Conservation (phyloP, 257 asterid species). For the Penstemon davidsonii region DNA sequence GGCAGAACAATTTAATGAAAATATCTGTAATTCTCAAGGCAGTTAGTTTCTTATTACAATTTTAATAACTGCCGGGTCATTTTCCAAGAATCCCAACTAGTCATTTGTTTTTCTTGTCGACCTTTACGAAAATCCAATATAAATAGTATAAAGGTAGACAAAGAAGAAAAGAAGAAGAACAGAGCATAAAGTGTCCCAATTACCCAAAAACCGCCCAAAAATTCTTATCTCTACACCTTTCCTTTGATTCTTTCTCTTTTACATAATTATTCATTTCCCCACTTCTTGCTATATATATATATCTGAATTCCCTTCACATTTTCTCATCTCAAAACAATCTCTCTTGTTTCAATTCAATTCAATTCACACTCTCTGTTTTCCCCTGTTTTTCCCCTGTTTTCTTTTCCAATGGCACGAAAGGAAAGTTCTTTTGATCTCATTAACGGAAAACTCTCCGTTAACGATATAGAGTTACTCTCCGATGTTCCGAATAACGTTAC, state of each 20-base stretch:
- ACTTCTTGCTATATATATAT: constrained; percentile 17
- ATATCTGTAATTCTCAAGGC: too few species aligned
- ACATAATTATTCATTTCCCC: constrained; percentile 2
- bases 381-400: constrained; percentile 40
- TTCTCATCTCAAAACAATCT: not conserved
- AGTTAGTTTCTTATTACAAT: too few species aligned
- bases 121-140: constrained; percentile 16
- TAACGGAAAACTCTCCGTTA: constrained; percentile 42
- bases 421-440: constrained; percentile 38
- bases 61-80: not conserved
- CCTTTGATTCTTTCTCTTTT: constrained; percentile 15
- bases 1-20: not conserved
- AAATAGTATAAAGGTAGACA: constrained; percentile 24
- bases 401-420: constrained; percentile 29
- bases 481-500: constrained; percentile 61
- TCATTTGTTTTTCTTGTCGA: not conserved
- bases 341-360: not conserved
- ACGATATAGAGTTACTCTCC: constrained; percentile 45
- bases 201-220: constrained; percentile 9
- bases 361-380: constrained; percentile 12
- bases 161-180: constrained; percentile 9
- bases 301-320: constrained; percentile 5
- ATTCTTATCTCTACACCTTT: constrained; percentile 13
- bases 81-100: not conserved
- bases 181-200: constrained; percentile 17